Base-by-base conservation (phyloP, 108 stramenopile species). In the Aurantiochytrium sp. region DNA sequence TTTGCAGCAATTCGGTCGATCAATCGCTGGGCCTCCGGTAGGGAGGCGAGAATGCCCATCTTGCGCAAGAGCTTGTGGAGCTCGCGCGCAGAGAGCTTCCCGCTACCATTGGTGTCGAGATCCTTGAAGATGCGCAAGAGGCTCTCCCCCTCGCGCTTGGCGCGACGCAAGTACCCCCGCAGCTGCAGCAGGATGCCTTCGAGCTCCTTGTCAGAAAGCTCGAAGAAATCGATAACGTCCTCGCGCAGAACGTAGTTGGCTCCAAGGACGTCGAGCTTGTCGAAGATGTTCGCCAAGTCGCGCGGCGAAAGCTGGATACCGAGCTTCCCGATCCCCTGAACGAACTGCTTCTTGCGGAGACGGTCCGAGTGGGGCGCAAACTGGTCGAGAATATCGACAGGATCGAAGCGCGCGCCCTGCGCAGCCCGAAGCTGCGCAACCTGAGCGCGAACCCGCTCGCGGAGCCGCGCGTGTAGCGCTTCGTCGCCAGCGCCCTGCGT, bases 11-110 rank as follows among this genome's bases (percentile, higher is more conserved):
- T 48, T 1, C 73, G 73, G 30, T 81, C 73, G 42, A 81, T 81
- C 12, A 81, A 24, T 24, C 73, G 39, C 45, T 81, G 73, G 3
- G 45, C 45, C 45, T 81, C 73, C 39, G 45, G 10, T 21, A 48
- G 39, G 6, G 73, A 48, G 39, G 73, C 45, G 17, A 48, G 73
- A 81, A 81, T 81, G 39, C 73, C 73, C 73, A 81, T 81, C 32
- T 1, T 12, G 6, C 45, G 45, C 39, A 81, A 48, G 45, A 48
- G 39, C 30, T 48, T 41, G n/a, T 81, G 73, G 0, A 81, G 39
- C n/a, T 81, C 73, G 45, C 39, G 45, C 6, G 73, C 73, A 12
- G 73, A 48, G 27, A 81, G 45, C 30, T 48, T 81, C 24, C 73
- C 73, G 30, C 32, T 48, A 17, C 45, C 42, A 48, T 48, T 41